Percentiles rank a stretch among this genome's conserved stretches.
These are phyloP conservation scores for Thalassiosira profunda DNA, from an alignment of 108 stramenopile species.

Conservation along the genomic window DNA sequence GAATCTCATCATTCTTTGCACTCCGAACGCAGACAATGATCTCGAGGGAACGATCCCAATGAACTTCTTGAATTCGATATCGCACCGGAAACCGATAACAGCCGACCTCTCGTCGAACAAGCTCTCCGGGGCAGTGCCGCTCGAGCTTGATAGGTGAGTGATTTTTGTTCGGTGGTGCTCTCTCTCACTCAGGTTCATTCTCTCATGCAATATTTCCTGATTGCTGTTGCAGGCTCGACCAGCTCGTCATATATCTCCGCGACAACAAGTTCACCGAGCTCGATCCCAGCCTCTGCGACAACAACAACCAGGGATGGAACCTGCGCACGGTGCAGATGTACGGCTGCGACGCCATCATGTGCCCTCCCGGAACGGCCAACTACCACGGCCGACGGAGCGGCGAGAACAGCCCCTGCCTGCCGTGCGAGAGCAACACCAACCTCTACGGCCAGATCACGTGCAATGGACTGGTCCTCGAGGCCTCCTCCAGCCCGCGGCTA, in stretches of 20 bases:
- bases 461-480: slow-evolving; percentile 28
- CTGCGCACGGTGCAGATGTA: slow-evolving; percentile 67
- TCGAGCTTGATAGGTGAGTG: slow-evolving; percentile 49
- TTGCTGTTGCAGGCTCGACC: slow-evolving; percentile 40
- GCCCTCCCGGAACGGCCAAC: slow-evolving; percentile 63
- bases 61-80: slow-evolving; percentile 41
- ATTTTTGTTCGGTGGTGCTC: not conserved
- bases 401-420: slow-evolving; percentile 24
- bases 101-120: slow-evolving; percentile 58
- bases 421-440: slow-evolving; percentile 32
- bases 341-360: slow-evolving; percentile 78
- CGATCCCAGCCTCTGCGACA: slow-evolving; percentile 55
- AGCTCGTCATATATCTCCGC: slow-evolving; percentile 65
- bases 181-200: not conserved
- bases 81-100: slow-evolving; percentile 35
- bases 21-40: slow-evolving; percentile 52
- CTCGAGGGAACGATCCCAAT: slow-evolving; percentile 33
- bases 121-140: slow-evolving; percentile 47
- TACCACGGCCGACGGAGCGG: slow-evolving; percentile 37
- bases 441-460: slow-evolving; percentile 45
- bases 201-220: not conserved
- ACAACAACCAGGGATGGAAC: slow-evolving; percentile 59
- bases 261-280: slow-evolving; percentile 70
- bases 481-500: slow-evolving; percentile 15
- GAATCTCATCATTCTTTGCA: too few species aligned